A percentile compares a stretch with the other conserved stretches of the same genome.
Evolutionary conservation across 192 early-diverging fungal genomes (phyloP).

Genomic region (Lobosporangium transversale): DNA sequence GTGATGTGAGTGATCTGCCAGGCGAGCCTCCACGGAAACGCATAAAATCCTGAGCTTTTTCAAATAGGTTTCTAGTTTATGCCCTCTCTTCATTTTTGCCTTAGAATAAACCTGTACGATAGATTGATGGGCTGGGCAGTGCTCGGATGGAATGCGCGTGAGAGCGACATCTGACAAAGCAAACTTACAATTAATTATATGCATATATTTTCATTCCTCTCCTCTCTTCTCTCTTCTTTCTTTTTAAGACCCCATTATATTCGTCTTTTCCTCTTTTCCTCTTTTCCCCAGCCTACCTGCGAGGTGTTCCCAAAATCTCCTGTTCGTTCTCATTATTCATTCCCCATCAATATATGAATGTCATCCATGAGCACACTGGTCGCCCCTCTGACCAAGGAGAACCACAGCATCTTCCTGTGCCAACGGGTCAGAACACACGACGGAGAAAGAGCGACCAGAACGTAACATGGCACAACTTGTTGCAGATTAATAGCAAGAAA

Average conservation of each 20-base stretch:
- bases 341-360: neutral
- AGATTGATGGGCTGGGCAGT: too few species aligned
- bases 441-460: conserved; percentile 22
- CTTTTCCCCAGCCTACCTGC: too few species aligned
- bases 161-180: too few species aligned
- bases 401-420: neutral
- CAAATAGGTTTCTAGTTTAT: too few species aligned
- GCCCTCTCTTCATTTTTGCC: neutral
- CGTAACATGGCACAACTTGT: neutral
- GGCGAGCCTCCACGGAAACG: conserved; percentile 34
- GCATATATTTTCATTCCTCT: neutral
- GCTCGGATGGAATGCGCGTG: too few species aligned
- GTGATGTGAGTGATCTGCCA: conserved; percentile 4
- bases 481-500: neutral
- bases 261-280: too few species aligned
- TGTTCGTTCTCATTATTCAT: neutral
- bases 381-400: conserved; percentile 15
- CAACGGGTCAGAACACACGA: conserved; percentile 4
- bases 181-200: too few species aligned
- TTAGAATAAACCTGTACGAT: neutral
- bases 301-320: too few species aligned
- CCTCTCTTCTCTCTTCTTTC: neutral
- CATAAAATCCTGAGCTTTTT: conserved; percentile 16
- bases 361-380: conserved; percentile 10
- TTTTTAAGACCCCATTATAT: neutral